Evolutionary conservation across 768 basidiomycete species (phyloP).

Genomic region (Lentinula lateritia): DNA sequence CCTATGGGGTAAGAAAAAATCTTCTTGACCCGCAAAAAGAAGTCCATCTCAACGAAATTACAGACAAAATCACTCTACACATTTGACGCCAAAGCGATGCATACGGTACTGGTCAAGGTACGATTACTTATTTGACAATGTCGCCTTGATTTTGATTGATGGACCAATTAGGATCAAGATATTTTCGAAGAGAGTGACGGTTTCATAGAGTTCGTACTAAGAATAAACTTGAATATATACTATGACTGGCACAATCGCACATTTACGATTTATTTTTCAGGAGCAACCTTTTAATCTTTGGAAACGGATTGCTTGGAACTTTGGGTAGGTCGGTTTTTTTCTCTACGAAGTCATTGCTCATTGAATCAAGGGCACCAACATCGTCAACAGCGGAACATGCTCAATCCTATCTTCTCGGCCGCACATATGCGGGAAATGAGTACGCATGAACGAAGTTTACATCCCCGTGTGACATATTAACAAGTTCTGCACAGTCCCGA

Average conservation of each 20-base stretch:
- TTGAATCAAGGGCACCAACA: slow-evolving; percentile 18
- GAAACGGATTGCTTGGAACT: not conserved
- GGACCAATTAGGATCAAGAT: not conserved
- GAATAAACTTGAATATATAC: not conserved
- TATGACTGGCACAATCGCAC: not conserved
- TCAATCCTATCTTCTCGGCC: slow-evolving; percentile 29
- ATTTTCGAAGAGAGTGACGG: slow-evolving; percentile 1
- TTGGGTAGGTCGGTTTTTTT: not conserved
- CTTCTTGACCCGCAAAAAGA: not conserved
- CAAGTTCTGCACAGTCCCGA: not conserved
- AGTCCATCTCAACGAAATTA: not conserved
- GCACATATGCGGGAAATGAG: slow-evolving; percentile 25
- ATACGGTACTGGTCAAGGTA: slow-evolving; percentile 3
- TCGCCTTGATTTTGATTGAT: not conserved
- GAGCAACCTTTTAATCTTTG: not conserved
- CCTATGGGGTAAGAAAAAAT: not conserved
- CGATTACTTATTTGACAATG: no score
- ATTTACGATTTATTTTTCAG: not conserved
- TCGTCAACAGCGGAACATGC: slow-evolving; percentile 26
- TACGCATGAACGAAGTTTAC: slow-evolving; percentile 11
- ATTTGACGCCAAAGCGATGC: not conserved
- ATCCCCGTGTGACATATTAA: not conserved
- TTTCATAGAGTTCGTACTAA: not conserved
- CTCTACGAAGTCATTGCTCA: not conserved
- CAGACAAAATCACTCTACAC: not conserved